phyloP scores from a whole-genome alignment of 768 basidiomycete species.

The Amanita muscaria region DNA sequence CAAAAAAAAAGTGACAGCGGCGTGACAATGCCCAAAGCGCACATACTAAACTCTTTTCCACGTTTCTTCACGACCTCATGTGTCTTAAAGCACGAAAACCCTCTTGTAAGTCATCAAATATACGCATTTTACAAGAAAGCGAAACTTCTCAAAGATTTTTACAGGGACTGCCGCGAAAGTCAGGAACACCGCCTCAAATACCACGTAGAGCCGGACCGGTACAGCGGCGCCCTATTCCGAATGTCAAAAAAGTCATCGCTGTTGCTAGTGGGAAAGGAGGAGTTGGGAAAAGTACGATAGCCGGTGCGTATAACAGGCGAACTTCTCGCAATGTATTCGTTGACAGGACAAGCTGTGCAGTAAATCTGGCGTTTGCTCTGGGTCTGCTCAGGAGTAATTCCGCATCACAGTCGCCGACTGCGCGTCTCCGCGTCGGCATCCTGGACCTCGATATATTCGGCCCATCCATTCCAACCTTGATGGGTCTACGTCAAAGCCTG shows the following conservation, averaged over 20 bases:
- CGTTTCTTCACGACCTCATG: conserved; percentile 4
- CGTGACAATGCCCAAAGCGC: no score
- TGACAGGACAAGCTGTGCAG: conserved; percentile 25
- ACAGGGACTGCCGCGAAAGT: conserved; percentile 4
- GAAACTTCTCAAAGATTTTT: neutral
- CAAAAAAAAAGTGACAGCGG: no score
- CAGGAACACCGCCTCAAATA: conserved; percentile 40
- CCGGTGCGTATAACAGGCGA: conserved; percentile 41
- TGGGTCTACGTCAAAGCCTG: conserved; percentile 73
- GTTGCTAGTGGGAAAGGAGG: conserved; percentile 95
- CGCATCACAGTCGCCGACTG: conserved; percentile 14
- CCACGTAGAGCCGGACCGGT: conserved; percentile 48
- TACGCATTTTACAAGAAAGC: neutral
- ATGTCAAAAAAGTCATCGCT: conserved; percentile 74
- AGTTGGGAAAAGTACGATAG: conserved; percentile 91
- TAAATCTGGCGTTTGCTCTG: conserved; percentile 75
- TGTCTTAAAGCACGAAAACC: conserved; percentile 1
- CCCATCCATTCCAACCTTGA: conserved; percentile 86
- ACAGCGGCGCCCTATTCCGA: conserved; percentile 47
- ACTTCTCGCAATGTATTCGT: neutral
- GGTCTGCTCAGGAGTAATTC: conserved; percentile 33
- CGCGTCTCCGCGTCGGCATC: conserved; percentile 64
- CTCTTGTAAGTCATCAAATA: neutral
- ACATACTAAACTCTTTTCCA: no score
- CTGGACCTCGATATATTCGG: conserved; percentile 96